Conservation (phyloP, 129 eudicot genomes). For the Centrapalus pauciflorus region DNA sequence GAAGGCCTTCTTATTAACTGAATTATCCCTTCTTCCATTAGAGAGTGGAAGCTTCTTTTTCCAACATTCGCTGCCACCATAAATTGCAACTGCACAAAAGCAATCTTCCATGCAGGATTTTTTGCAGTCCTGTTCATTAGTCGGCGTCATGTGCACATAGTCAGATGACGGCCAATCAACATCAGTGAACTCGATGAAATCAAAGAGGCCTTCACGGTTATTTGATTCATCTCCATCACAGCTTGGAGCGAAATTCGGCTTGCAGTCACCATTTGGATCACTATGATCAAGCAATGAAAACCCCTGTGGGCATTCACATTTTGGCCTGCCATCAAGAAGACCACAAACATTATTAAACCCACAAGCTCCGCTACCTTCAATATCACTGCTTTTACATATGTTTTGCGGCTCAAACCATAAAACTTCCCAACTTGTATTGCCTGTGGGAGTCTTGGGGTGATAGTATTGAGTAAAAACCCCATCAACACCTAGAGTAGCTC, state of each 20-base stretch:
- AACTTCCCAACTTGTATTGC: background rate
- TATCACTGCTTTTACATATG: background rate
- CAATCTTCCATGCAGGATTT: conserved; percentile 42
- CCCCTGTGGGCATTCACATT: conserved; percentile 33
- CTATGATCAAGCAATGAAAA: conserved; percentile 32
- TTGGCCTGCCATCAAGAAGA: conserved; percentile 4
- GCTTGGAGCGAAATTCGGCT: conserved; percentile 17
- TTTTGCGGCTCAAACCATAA: conserved; percentile 18
- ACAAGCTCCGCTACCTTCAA: conserved; percentile 30
- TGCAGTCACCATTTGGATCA: conserved; percentile 34
- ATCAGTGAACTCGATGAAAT: background rate
- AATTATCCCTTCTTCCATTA: conserved; percentile 14
- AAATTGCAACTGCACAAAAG: conserved; percentile 40
- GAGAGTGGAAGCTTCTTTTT: conserved; percentile 36
- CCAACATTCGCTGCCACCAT: conserved; percentile 8
- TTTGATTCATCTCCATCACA: conserved; percentile 12
- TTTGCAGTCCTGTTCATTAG: conserved; percentile 21
- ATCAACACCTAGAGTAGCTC: conserved; percentile 32
- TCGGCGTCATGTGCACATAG: background rate
- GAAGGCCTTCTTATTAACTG: conserved; percentile 11
- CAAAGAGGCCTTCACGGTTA: background rate
- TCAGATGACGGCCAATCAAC: conserved; percentile 30
- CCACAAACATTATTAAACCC: conserved; percentile 43
- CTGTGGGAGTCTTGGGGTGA: conserved; percentile 12
- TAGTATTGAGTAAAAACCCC: conserved; percentile 40